These are phyloP conservation scores for Paecilomyces variotii DNA, from an alignment of 2,329 filamentous ascomycete genomes.

Conservation along the genomic window DNA sequence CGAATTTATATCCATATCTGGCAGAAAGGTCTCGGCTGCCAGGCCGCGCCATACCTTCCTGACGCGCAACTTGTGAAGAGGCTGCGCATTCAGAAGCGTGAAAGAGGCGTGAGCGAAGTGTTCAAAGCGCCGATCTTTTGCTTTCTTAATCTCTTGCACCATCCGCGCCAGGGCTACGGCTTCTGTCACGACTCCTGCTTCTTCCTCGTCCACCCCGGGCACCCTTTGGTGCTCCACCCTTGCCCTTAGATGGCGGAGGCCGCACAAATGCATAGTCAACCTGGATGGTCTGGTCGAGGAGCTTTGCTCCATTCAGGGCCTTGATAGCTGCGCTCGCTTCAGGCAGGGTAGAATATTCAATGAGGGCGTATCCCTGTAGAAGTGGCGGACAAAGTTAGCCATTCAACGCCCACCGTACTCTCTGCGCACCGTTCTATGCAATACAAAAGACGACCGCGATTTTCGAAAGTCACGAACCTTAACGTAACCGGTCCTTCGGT, in stretches of 20 bases:
- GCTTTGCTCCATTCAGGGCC: slow-evolving; percentile 51
- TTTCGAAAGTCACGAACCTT: slow-evolving; percentile 43
- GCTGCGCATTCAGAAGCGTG: neutral
- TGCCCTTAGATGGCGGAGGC: slow-evolving; percentile 44
- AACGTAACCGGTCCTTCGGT: slow-evolving; percentile 59
- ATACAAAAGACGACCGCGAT: neutral
- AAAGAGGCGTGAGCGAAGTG: neutral
- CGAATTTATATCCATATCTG: neutral
- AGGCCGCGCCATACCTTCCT: neutral
- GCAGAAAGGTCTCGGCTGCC: neutral
- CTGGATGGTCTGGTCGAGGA: slow-evolving; percentile 57
- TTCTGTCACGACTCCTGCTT: slow-evolving; percentile 39
- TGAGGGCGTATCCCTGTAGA: slow-evolving; percentile 55
- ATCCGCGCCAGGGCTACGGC: slow-evolving; percentile 37
- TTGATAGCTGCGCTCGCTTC: slow-evolving; percentile 58
- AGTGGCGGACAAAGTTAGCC: neutral
- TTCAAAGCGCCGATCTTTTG: neutral
- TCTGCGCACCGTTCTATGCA: neutral
- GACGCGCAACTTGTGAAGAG: neutral
- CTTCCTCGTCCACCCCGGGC: slow-evolving; percentile 31
- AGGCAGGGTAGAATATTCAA: slow-evolving; percentile 56
- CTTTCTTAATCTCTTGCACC: slow-evolving; percentile 24
- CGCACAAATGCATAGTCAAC: slow-evolving; percentile 61
- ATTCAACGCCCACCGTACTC: neutral
- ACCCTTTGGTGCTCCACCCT: slow-evolving; percentile 35